phyloP scores from a whole-genome alignment of 2,329 filamentous ascomycete species.

The Cladophialophora yegresii region DNA sequence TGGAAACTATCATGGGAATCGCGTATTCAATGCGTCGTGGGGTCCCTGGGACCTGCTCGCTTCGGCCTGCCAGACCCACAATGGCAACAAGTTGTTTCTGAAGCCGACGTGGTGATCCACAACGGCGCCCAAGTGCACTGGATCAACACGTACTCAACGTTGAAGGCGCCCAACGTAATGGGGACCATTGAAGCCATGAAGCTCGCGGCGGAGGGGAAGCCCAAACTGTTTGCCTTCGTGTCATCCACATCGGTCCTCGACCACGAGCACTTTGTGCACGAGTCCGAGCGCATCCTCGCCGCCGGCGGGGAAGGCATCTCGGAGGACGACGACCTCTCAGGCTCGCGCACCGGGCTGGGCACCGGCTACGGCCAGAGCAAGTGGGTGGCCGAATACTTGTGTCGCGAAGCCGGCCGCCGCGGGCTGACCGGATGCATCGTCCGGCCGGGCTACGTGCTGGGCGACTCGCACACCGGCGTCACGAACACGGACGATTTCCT shows the following conservation, averaged over 20 bases:
- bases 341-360: constrained; percentile 72
- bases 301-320: constrained; percentile 66
- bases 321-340: constrained; percentile 76
- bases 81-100: constrained; percentile 66
- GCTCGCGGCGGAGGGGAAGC: constrained; percentile 73
- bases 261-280: constrained; percentile 74
- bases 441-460: constrained; percentile 82
- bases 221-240: constrained; percentile 80
- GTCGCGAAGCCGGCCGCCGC: constrained; percentile 74
- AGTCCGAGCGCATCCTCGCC: constrained; percentile 64
- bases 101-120: constrained; percentile 74
- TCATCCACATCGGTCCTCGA: constrained; percentile 82
- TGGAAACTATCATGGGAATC: constrained; percentile 71
- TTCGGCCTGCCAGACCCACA: constrained; percentile 68
- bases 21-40: constrained; percentile 68
- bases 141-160: constrained; percentile 73
- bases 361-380: constrained; percentile 93
- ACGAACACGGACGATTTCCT: constrained; percentile 88
- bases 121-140: constrained; percentile 81
- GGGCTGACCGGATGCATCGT: constrained; percentile 76
- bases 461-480: constrained; percentile 68
- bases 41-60: constrained; percentile 70
- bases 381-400: constrained; percentile 74
- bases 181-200: constrained; percentile 74
- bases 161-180: constrained; percentile 75